Evolutionary conservation across 1,139 yeast genomes (phyloP).

Genomic region (Pichia cactophila): DNA sequence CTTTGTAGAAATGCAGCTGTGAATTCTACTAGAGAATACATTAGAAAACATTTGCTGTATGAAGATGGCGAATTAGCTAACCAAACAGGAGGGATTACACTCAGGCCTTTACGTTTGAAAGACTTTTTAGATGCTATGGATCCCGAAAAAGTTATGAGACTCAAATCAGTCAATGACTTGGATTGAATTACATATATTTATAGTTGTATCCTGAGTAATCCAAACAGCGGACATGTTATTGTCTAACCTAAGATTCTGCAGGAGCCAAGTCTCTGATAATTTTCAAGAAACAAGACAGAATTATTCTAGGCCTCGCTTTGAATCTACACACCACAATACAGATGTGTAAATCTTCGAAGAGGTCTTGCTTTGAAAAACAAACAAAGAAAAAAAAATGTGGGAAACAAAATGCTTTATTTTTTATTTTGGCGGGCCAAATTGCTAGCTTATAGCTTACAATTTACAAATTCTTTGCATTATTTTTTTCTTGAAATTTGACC

Average conservation of each 20-base stretch:
- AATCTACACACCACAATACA: constrained; percentile 49
- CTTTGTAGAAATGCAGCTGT: constrained; percentile 91
- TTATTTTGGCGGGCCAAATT: too few relatives aligned
- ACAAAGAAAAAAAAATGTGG: not conserved
- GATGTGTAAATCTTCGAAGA: constrained; percentile 65
- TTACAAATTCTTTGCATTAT: too few relatives aligned
- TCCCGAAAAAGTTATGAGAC: constrained; percentile 29
- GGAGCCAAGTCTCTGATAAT: constrained; percentile 4
- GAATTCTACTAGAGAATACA: constrained; percentile 80
- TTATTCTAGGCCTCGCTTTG: constrained; percentile 61
- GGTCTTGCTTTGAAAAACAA: constrained; percentile 31
- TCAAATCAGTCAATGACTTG: constrained; percentile 18
- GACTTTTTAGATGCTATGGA: constrained; percentile 38
- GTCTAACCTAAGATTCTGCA: constrained; percentile 8
- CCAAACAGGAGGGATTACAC: constrained; percentile 28
- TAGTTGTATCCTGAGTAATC: constrained; percentile 8
- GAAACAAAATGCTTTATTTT: too few relatives aligned
- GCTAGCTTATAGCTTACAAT: too few relatives aligned
- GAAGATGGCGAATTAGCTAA: constrained; percentile 28
- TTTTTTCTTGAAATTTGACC: too few relatives aligned
- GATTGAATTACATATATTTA: constrained; percentile 12
- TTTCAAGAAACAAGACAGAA: constrained; percentile 6
- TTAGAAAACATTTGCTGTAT: constrained; percentile 37
- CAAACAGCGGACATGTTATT: constrained; percentile 4
- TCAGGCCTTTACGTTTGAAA: constrained; percentile 39